phyloP scores from a whole-genome alignment of 371 early-diverging fungal genomes.

The Syncephalastrum monosporum region DNA sequence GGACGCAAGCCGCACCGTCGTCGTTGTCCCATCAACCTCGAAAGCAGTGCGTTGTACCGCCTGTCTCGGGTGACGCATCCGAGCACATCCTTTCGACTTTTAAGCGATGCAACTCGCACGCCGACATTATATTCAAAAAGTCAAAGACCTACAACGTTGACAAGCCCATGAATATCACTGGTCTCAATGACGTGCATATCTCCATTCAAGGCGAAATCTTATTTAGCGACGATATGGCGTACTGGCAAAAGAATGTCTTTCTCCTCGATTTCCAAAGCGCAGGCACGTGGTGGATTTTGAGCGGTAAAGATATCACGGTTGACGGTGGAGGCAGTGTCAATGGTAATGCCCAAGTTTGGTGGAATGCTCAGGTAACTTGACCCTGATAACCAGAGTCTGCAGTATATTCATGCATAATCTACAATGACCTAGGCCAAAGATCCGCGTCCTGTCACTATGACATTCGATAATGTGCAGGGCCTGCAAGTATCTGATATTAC shows the following conservation, averaged over 20 bases:
- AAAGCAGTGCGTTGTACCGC: conserved; percentile 10
- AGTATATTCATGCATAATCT: background rate
- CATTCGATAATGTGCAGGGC: conserved; percentile 14
- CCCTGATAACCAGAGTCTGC: too few species aligned
- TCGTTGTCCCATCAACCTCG: background rate
- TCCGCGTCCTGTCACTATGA: conserved; percentile 17
- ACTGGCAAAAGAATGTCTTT: conserved; percentile 23
- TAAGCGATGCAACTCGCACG: conserved; percentile 7
- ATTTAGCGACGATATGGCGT: conserved; percentile 12
- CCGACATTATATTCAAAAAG: conserved; percentile 7
- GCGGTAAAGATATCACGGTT: conserved; percentile 16
- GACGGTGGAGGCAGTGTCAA: conserved; percentile 20
- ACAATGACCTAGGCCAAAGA: conserved; percentile 8
- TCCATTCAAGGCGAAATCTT: conserved; percentile 15
- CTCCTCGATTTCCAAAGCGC: conserved; percentile 24
- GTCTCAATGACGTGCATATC: conserved; percentile 19
- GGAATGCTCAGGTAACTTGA: conserved; percentile 15
- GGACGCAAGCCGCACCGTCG: too few species aligned
- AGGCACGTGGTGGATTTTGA: conserved; percentile 23
- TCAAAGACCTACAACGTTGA: conserved; percentile 3
- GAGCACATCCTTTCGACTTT: conserved; percentile 9
- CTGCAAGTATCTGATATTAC: conserved; percentile 17
- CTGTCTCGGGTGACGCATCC: conserved; percentile 3
- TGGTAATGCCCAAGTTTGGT: conserved; percentile 25
- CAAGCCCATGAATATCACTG: conserved; percentile 19